Evolutionary conservation across 495 filamentous ascomycete species (phyloP), one percentile per base, ranked within the genome.

Genomic region (Xylaria intraflava): DNA sequence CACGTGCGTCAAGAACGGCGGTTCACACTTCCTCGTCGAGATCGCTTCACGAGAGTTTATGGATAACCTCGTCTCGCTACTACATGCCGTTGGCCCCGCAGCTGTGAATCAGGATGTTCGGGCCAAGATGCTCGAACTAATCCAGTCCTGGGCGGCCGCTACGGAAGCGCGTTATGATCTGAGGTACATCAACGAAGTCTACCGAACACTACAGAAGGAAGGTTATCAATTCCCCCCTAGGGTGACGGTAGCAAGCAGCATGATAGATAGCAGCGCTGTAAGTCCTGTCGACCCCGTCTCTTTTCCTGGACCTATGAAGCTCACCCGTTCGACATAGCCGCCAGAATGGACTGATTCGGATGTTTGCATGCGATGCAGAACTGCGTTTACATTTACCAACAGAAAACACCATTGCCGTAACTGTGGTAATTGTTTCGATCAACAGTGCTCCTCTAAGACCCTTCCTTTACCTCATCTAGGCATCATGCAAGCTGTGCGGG

Each of bases 281-380:
- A 68, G 89, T 83, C 26, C 14, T 7, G 46, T 33, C 26, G 19
- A 20, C 24, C 36, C 30, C 39, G 27, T 14, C 35, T 47, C n/a
- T 39, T 44, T 57, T 35, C 41, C 19, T 8, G 36, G 14, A 36
- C 7, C 23, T 6, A 42, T 5, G 20, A 53, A 50, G 55, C 64
- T 62, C 36, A 53, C 52, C 57, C 31, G 56, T 47, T 39, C n/a
- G 46, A 17, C 23, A 44, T 58, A 96, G 91, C 93, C 93, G 3
- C 93, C 93, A 3, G 93, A 97, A 68, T 98, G 93, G 93, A 85
- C 85, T 27, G 94, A 98, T 69, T 96, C 92, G 1, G 93, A 98
- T 61, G 93, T 98, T 22, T 98, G 93, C 64, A 96, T 98, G 93
- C 83, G 93, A 66, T 98, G 93, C 62, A 83, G 93, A 53, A 96